Evolutionary conservation across 352 stramenopile genomes (phyloP).

Genomic region (Pythium biforme): DNA sequence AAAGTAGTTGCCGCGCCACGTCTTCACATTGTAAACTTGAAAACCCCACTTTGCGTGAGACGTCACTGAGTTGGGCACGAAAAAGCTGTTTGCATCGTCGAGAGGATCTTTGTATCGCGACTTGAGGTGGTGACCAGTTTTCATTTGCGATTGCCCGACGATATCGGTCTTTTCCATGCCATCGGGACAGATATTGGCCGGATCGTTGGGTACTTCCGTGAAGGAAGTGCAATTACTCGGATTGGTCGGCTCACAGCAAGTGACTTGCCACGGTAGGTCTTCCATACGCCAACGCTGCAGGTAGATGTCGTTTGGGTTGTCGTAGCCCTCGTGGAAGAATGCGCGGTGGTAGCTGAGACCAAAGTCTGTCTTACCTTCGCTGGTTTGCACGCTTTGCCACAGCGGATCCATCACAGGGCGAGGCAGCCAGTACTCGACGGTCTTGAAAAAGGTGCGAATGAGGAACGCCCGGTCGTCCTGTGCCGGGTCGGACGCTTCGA

Average conservation of each 20-base stretch:
- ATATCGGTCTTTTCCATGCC: constrained; percentile 66
- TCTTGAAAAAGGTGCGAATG: constrained; percentile 94
- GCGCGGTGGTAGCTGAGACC: constrained; percentile 95
- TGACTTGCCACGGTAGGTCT: constrained; percentile 90
- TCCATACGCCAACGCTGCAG: constrained; percentile 95
- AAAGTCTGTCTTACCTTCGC: constrained; percentile 79
- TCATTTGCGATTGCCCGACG: constrained; percentile 63
- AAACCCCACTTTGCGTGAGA: constrained; percentile 75
- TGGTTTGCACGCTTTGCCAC: constrained; percentile 94
- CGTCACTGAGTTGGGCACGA: constrained; percentile 84
- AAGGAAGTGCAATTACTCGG: constrained; percentile 50
- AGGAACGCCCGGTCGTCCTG: constrained; percentile 73
- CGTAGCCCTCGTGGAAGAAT: constrained; percentile 94
- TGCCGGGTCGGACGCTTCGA: constrained; percentile 12
- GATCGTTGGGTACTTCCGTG: constrained; percentile 32
- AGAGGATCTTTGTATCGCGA: constrained; percentile 93
- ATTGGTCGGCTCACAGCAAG: constrained; percentile 79
- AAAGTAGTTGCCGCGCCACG: constrained; percentile 95
- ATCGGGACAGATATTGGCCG: constrained; percentile 39
- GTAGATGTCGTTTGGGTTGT: constrained; percentile 97
- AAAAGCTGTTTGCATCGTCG: constrained; percentile 88
- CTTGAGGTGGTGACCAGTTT: constrained; percentile 45
- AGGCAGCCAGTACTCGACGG: constrained; percentile 94
- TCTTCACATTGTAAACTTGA: constrained; percentile 87
- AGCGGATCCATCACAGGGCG: constrained; percentile 95